Evolutionary conservation across 306 rosid species (phyloP).

Genomic region (Lagenaria siceraria): DNA sequence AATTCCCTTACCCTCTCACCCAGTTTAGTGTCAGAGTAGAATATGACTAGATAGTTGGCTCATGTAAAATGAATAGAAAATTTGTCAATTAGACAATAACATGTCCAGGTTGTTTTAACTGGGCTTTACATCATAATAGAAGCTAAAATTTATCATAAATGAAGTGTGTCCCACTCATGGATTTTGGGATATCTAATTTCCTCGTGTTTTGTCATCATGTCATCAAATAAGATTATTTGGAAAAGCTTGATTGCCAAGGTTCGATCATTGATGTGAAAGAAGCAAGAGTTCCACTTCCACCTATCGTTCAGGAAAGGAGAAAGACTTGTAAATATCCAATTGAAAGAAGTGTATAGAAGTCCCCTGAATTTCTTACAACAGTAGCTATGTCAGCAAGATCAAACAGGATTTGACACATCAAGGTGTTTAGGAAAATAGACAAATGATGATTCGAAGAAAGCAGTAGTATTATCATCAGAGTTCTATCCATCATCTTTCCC

Average conservation of each 20-base stretch:
- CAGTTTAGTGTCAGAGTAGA: not conserved
- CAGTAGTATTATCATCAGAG: not conserved
- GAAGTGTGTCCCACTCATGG: not conserved
- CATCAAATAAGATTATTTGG: no score
- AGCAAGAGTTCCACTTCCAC: not conserved
- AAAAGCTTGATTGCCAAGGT: no score
- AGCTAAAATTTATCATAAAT: not conserved
- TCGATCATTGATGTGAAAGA: not conserved
- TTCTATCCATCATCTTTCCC: not conserved
- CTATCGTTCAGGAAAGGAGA: not conserved
- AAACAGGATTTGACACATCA: not conserved
- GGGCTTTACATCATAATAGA: not conserved
- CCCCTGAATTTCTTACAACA: not conserved
- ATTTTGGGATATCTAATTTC: not conserved
- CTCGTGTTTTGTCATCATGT: not conserved
- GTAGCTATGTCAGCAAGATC: not conserved
- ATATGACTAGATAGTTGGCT: not conserved
- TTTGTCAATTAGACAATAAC: not conserved
- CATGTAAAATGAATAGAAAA: not conserved
- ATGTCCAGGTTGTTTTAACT: not conserved
- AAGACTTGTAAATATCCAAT: not conserved
- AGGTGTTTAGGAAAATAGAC: not conserved
- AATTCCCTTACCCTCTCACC: not conserved
- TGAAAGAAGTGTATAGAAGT: not conserved
- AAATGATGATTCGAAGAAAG: not conserved